Conservation (phyloP, 805 yeast species). For the Wickerhamomyces bovis region DNA sequence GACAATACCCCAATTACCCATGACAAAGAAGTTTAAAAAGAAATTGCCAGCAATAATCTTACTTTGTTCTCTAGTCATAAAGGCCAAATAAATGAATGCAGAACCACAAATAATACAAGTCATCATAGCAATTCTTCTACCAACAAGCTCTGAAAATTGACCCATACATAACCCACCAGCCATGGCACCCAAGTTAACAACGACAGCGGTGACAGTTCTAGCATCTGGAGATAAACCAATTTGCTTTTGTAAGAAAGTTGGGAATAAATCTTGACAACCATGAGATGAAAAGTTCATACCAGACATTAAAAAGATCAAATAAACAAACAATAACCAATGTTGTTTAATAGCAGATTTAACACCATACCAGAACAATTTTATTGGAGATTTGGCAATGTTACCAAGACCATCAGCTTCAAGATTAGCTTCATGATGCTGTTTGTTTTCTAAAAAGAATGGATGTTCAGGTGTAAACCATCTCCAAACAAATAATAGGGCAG, state of each 20-base stretch:
- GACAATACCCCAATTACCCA: slow-evolving; percentile 71
- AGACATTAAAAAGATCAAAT: slow-evolving; percentile 55
- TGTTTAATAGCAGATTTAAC: slow-evolving; percentile 34
- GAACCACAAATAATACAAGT: slow-evolving; percentile 48
- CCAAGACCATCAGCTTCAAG: slow-evolving; percentile 24
- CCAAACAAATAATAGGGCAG: slow-evolving; percentile 52
- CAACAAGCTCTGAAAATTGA: slow-evolving; percentile 49
- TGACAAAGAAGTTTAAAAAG: slow-evolving; percentile 59
- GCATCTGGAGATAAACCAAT: slow-evolving; percentile 38
- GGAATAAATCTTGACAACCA: slow-evolving; percentile 70
- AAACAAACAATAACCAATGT: slow-evolving; percentile 58
- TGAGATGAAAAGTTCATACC: slow-evolving; percentile 70
- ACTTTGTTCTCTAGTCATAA: slow-evolving; percentile 29
- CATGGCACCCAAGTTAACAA: slow-evolving; percentile 64
- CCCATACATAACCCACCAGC: slow-evolving; percentile 58
- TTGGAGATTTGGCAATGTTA: slow-evolving; percentile 15
- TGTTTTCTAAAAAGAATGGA: slow-evolving; percentile 37
- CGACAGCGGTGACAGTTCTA: slow-evolving; percentile 53
- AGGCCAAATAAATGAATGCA: slow-evolving; percentile 58
- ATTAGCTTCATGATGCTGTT: slow-evolving; percentile 18
- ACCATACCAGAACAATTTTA: slow-evolving; percentile 19
- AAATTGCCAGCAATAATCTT: slow-evolving; percentile 55
- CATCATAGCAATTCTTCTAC: slow-evolving; percentile 54
- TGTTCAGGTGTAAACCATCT: slow-evolving; percentile 57
- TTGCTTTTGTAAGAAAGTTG: slow-evolving; percentile 55